Conservation (phyloP, 768 basidiomycete species). For the Lentinula boryana region DNA sequence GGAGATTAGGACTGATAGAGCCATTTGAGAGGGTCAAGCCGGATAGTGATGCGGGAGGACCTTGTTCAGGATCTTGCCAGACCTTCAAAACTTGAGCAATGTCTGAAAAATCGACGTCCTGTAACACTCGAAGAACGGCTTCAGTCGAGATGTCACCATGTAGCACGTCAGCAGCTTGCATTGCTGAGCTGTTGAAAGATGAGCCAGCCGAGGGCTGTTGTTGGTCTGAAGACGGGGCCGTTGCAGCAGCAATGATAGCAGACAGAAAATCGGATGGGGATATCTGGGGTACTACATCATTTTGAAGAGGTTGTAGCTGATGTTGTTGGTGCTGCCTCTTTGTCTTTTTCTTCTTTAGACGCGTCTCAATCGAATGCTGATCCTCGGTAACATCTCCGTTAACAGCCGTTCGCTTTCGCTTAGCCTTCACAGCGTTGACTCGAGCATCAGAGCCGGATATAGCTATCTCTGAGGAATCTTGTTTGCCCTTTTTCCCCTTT, state of each 20-base stretch:
- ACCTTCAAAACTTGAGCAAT: conserved; percentile 62
- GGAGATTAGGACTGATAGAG: conserved; percentile 20
- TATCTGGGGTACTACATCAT: conserved; percentile 4
- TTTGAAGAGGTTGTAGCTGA: not conserved
- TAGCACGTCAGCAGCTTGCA: not conserved
- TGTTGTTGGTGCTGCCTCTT: conserved; percentile 1
- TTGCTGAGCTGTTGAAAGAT: not conserved
- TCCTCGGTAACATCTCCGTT: not conserved
- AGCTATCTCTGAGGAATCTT: not conserved
- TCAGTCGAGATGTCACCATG: conserved; percentile 52
- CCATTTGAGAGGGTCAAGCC: conserved; percentile 10
- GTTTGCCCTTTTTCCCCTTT: not conserved
- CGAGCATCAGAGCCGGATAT: not conserved
- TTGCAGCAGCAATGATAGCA: conserved; percentile 11
- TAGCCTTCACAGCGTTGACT: not conserved
- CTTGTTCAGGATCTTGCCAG: conserved; percentile 47
- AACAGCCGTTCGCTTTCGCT: not conserved
- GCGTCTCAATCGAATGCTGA: not conserved
- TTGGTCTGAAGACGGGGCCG: not conserved
- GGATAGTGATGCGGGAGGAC: conserved; percentile 14
- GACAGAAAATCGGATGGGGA: conserved; percentile 9
- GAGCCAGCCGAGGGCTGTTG: not conserved
- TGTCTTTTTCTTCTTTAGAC: conserved; percentile 7
- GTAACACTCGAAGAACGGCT: conserved; percentile 66
- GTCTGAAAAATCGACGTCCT: conserved; percentile 68